Evolutionary conservation across 768 basidiomycete species (phyloP), one percentile per base, ranked within the genome.

Genomic region (Psilocybe azurescens): DNA sequence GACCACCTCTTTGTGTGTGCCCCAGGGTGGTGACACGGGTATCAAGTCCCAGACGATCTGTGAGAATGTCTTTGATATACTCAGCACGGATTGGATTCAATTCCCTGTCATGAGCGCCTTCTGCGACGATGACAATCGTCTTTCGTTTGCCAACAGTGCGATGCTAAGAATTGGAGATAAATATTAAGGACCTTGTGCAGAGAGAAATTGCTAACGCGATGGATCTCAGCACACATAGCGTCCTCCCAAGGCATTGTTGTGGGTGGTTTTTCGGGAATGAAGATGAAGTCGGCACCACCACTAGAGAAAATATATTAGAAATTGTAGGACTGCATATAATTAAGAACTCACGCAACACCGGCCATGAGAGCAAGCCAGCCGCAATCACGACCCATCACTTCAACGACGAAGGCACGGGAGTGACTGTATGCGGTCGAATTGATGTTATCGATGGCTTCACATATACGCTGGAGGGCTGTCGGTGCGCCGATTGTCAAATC

Each of bases 361-460:
- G 95, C 97, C 70, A 95, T 83, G 24, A 99, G 81, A 2, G 97
- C 95, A 16, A 99, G 81, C 97, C 97, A 99, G n/a, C 97, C 97
- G 75, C 97, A 99, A 73, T 99, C 94, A 59, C 97, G 81, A n/a
- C 97, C 97, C 97, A 99, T 99, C 56, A 99, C 97, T 75, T 99
- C 97, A 44, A 99, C 83, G 46, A 99, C 96, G 74, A 99, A 99
- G 0, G 97, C 97, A 60, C 97, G 86, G 30, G 95, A 98, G 75
- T 99, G 97, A 58, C 94, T 97, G 65, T 85, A 86, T 6, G 97
- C 97, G 7, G 97, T 99, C 4, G 95, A 96, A 69, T 95, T 97
- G 76, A 99, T 99, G 66, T 95, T 97, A 73, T 99, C 97, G 74
- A 99, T 93, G 29, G 95, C 89, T 75, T 99, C 97, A 76, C 97